phyloP scores from a whole-genome alignment of 1,284 basidiomycete genomes.

The Cryptococcus maquisensis region DNA sequence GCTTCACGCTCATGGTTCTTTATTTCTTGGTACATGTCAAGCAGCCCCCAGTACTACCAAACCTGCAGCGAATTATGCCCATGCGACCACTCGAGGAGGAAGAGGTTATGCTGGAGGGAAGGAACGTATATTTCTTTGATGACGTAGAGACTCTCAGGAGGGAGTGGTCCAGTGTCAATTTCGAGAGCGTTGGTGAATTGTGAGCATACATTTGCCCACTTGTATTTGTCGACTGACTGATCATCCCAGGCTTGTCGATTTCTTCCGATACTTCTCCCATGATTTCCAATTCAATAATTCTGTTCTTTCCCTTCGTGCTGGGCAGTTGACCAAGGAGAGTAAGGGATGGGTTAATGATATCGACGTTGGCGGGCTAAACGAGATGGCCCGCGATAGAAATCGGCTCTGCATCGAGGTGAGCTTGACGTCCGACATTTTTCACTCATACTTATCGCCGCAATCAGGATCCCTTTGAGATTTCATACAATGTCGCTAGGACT shows the following conservation, averaged over 20 bases:
- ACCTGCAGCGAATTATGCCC: slow-evolving; percentile 83
- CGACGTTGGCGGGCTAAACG: slow-evolving; percentile 56
- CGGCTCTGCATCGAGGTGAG: slow-evolving; percentile 86
- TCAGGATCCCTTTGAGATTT: slow-evolving; percentile 90
- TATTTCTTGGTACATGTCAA: slow-evolving; percentile 97
- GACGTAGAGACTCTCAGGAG: slow-evolving; percentile 83
- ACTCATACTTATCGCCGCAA: no score
- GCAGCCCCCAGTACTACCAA: slow-evolving; percentile 86
- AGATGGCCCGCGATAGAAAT: slow-evolving; percentile 76
- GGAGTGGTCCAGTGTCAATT: slow-evolving; percentile 90
- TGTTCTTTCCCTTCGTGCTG: slow-evolving; percentile 86
- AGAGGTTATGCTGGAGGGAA: slow-evolving; percentile 78
- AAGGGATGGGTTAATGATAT: slow-evolving; percentile 90
- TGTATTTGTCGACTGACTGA: not conserved
- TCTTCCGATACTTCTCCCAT: slow-evolving; percentile 93
- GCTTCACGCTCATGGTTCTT: slow-evolving; percentile 94
- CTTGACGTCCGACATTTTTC: no score
- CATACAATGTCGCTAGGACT: slow-evolving; percentile 93
- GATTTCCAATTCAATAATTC: slow-evolving; percentile 89
- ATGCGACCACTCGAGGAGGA: slow-evolving; percentile 78
- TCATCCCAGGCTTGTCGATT: slow-evolving; percentile 75
- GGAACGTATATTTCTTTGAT: slow-evolving; percentile 95
- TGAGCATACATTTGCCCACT: slow-evolving; percentile 47
- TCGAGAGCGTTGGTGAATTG: slow-evolving; percentile 89
- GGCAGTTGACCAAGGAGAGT: slow-evolving; percentile 79